These are phyloP conservation scores for Psidium friedrichsthalianum DNA, from an alignment of 345 rosid genomes.

Conservation along the genomic window DNA sequence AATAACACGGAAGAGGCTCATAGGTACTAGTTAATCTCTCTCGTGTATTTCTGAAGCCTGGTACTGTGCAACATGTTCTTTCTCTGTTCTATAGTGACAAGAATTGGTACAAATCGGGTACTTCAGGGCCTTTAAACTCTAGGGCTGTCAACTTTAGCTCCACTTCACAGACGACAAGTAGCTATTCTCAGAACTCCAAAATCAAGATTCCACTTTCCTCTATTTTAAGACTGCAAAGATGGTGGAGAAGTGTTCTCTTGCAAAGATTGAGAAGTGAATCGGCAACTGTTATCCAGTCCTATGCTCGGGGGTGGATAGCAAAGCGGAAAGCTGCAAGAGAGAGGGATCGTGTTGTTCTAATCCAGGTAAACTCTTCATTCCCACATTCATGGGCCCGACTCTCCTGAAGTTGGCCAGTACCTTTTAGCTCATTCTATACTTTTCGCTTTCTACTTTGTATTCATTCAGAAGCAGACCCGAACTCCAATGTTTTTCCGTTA, in stretches of 20 bases:
- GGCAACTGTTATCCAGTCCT: slow-evolving; percentile 46
- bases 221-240: slow-evolving; percentile 55
- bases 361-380: slow-evolving; percentile 50
- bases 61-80: neutral
- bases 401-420: neutral
- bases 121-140: neutral
- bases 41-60: neutral
- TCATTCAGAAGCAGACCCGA: neutral
- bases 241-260: slow-evolving; percentile 59
- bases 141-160: neutral
- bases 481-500: neutral
- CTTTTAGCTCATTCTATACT: neutral
- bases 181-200: neutral
- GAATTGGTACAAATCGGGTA: neutral
- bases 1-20: slow-evolving; percentile 40
- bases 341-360: slow-evolving; percentile 30
- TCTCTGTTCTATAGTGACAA: neutral
- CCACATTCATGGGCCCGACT: neutral
- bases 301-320: slow-evolving; percentile 45
- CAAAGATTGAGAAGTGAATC: slow-evolving; percentile 35
- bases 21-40: slow-evolving; percentile 24
- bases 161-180: neutral
- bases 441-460: neutral
- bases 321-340: slow-evolving; percentile 31
- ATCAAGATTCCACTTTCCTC: neutral